phyloP scores from a whole-genome alignment of 805 yeast genomes.

The Candida golubevii region DNA sequence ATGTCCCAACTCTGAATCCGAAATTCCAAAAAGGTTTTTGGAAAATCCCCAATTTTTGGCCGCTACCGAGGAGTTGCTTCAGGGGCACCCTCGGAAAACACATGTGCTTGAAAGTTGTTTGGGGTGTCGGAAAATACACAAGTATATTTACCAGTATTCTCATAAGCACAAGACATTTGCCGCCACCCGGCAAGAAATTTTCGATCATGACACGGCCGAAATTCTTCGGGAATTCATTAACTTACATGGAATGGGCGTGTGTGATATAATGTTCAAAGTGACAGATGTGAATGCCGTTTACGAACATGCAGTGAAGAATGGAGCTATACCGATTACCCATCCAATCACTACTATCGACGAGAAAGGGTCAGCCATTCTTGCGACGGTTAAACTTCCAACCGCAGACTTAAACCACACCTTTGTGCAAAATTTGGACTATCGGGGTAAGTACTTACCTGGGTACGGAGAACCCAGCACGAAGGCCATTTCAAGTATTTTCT shows the following conservation, averaged over 20 bases:
- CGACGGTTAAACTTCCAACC: constrained; percentile 38
- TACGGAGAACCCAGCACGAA: constrained; percentile 20
- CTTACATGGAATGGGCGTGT: constrained; percentile 76
- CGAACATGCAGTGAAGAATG: constrained; percentile 44
- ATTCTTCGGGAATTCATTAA: constrained; percentile 24
- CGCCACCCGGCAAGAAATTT: constrained; percentile 1
- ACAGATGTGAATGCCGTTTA: constrained; percentile 44
- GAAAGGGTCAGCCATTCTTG: constrained; percentile 48
- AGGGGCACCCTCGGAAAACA: constrained; percentile 1
- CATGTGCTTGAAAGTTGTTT: constrained; percentile 2
- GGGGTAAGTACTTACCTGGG: constrained; percentile 51
- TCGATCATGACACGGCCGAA: constrained; percentile 8
- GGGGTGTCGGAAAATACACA: constrained; percentile 1
- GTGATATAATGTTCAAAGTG: constrained; percentile 69
- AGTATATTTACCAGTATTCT: neutral
- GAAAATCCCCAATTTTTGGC: neutral
- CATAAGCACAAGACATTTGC: neutral
- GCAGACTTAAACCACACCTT: constrained; percentile 73
- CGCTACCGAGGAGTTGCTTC: constrained; percentile 4
- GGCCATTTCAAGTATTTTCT: constrained; percentile 18
- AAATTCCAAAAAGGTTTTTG: neutral
- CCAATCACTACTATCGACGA: constrained; percentile 36
- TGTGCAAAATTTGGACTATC: constrained; percentile 43
- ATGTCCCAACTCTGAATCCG: constrained; percentile 11
- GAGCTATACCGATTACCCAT: constrained; percentile 41